A percentile compares a stretch with the other conserved stretches of the same genome.
phyloP scores from a whole-genome alignment of 306 rosid species.

The Lathyrus sativus region DNA sequence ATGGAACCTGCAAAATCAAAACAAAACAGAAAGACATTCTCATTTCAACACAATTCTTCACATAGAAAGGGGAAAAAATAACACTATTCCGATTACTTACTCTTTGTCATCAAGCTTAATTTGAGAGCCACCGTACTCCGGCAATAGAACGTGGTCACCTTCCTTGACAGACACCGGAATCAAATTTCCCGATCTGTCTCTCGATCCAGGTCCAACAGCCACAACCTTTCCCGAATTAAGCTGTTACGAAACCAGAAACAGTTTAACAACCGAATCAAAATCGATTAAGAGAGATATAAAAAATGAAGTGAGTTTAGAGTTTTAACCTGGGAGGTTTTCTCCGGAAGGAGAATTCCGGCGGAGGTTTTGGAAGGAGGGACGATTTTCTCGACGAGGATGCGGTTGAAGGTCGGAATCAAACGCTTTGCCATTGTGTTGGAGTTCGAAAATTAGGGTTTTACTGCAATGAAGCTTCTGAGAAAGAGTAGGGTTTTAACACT shows the following conservation, averaged over 20 bases:
- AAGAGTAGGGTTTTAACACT: conserved; percentile 13
- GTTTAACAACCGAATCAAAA: neutral
- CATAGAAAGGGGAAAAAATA: neutral
- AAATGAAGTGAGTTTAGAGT: neutral
- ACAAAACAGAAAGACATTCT: neutral
- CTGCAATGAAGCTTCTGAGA: neutral
- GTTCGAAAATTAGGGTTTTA: conserved; percentile 25
- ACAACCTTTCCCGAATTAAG: conserved; percentile 85
- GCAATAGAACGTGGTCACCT: conserved; percentile 86
- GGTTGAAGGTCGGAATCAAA: conserved; percentile 73
- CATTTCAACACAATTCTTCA: neutral
- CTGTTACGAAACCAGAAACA: conserved; percentile 41
- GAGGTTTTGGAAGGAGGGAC: conserved; percentile 78
- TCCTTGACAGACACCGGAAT: conserved; percentile 73
- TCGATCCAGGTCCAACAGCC: conserved; percentile 84
- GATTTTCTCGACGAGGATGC: conserved; percentile 80
- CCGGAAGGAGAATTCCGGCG: conserved; percentile 85
- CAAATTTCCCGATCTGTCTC: conserved; percentile 65
- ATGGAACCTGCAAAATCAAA: conserved; percentile 55
- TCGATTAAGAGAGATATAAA: neutral
- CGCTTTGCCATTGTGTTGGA: conserved; percentile 73
- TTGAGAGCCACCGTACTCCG: conserved; percentile 85
- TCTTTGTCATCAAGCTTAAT: conserved; percentile 89
- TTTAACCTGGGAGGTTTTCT: conserved; percentile 71
- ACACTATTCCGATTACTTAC: conserved; percentile 42